Evolutionary conservation across 495 filamentous ascomycete species (phyloP).

Genomic region (Astrothelium macrocarpum): DNA sequence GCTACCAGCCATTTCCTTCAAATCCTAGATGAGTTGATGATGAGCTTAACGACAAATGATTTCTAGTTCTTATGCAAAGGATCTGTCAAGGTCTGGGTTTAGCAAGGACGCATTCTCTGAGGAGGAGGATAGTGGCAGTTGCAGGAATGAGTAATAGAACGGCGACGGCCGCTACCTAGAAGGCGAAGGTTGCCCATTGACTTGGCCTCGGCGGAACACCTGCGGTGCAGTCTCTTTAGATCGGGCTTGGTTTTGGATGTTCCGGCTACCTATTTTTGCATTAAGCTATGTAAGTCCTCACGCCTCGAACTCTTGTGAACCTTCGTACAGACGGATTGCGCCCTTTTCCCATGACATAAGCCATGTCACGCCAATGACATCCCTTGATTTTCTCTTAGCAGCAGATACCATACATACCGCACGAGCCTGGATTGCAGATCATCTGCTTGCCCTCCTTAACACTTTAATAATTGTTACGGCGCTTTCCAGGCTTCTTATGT

Average conservation of each 20-base stretch:
- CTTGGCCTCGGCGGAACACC: conserved; percentile 17
- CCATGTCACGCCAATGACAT: conserved; percentile 40
- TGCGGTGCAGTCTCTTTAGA: conserved; percentile 19
- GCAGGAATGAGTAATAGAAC: conserved; percentile 56
- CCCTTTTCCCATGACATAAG: conserved; percentile 47
- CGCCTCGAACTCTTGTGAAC: background rate
- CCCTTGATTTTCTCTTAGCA: conserved; percentile 59
- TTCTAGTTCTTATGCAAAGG: conserved; percentile 80
- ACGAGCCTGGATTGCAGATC: conserved; percentile 53
- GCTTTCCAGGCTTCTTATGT: conserved; percentile 42
- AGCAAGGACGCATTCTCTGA: conserved; percentile 61
- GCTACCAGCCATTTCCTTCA: conserved; percentile 36
- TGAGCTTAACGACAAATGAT: conserved; percentile 52
- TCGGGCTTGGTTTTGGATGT: background rate
- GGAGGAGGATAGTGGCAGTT: conserved; percentile 55
- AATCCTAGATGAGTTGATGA: conserved; percentile 60
- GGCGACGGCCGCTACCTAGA: conserved; percentile 46
- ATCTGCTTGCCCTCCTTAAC: conserved; percentile 51
- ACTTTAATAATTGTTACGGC: conserved; percentile 45
- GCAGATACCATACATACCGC: conserved; percentile 60
- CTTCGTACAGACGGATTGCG: conserved; percentile 14
- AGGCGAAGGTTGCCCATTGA: conserved; percentile 20
- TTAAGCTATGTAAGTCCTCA: conserved; percentile 20
- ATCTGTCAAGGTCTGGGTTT: conserved; percentile 62
- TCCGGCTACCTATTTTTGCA: conserved; percentile 8